These are phyloP conservation scores for Diaporthe velutina DNA, from an alignment of 2,329 filamentous ascomycete genomes.

Conservation along the genomic window DNA sequence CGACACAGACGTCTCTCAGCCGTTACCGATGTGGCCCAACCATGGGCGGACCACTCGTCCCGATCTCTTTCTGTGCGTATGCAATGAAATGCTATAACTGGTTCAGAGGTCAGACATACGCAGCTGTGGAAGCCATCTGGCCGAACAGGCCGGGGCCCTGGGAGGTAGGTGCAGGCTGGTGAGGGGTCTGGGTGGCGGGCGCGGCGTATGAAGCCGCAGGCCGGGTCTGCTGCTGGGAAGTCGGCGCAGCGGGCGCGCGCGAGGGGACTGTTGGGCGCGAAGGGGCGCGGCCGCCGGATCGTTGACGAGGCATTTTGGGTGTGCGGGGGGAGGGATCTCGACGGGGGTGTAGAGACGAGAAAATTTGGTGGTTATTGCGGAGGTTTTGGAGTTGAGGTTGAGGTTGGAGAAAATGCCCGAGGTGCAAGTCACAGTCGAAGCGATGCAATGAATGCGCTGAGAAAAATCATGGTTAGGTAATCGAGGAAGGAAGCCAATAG, in stretches of 20 bases:
- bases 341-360: neutral
- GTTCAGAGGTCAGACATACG: slow-evolving; percentile 73
- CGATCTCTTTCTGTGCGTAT: neutral
- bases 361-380: slow-evolving; percentile 9
- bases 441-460: slow-evolving; percentile 45
- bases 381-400: slow-evolving; percentile 36
- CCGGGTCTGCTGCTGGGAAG: slow-evolving; percentile 72
- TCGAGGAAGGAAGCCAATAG: slow-evolving; percentile 46
- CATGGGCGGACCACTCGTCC: neutral
- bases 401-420: slow-evolving; percentile 41
- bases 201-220: slow-evolving; percentile 78
- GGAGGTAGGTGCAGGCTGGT: slow-evolving; percentile 64
- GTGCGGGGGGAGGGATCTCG: slow-evolving; percentile 32
- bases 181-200: slow-evolving; percentile 57
- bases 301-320: slow-evolving; percentile 79
- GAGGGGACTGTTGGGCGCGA: slow-evolving; percentile 76
- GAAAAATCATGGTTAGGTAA: slow-evolving; percentile 40
- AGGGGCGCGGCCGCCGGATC: slow-evolving; percentile 75
- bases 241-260: slow-evolving; percentile 61
- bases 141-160: slow-evolving; percentile 88
- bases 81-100: neutral
- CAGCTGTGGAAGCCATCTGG: slow-evolving; percentile 97
- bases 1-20: slow-evolving; percentile 36
- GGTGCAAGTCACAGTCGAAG: slow-evolving; percentile 47
- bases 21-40: neutral